Conservation (phyloP, 2,329 filamentous ascomycete genomes). For the Cylindrodendrum hubeiense region DNA sequence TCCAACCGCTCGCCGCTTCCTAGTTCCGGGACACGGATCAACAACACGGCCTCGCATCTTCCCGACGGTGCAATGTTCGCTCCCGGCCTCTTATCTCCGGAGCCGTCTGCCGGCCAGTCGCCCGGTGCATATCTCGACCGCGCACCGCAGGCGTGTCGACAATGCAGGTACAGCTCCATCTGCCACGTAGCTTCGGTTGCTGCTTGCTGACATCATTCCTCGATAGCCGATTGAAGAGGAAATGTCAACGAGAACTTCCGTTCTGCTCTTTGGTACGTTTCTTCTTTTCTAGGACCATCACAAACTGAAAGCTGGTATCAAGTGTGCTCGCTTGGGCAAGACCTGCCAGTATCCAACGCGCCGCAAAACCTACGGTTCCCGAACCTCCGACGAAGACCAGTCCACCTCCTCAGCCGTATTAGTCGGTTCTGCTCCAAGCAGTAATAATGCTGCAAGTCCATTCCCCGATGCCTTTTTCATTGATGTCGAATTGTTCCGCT, state of each 20-base stretch:
- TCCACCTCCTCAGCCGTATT: neutral
- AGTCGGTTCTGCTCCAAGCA: neutral
- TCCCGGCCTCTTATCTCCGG: neutral
- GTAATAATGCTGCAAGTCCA: neutral
- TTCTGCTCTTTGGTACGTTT: slow-evolving; percentile 2
- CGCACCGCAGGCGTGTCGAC: slow-evolving; percentile 5
- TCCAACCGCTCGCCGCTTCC: neutral
- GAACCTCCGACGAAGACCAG: neutral
- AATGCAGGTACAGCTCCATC: slow-evolving; percentile 5
- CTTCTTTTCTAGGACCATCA: neutral
- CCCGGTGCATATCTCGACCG: neutral
- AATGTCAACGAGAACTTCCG: slow-evolving; percentile 9
- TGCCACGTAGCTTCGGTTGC: neutral
- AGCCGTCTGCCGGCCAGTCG: neutral
- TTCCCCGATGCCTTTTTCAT: slow-evolving; percentile 10
- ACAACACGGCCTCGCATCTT: neutral
- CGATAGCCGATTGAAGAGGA: slow-evolving; percentile 4
- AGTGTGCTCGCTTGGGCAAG: slow-evolving; percentile 10
- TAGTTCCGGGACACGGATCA: neutral
- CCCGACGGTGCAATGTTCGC: neutral
- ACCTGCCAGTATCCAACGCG: slow-evolving; percentile 1
- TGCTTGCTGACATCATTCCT: neutral
- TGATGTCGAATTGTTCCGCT: neutral
- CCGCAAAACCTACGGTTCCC: slow-evolving; percentile 7
- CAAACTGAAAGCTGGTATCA: neutral